Evolutionary conservation across 345 rosid genomes (phyloP).

Genomic region (Acer yangbiense): DNA sequence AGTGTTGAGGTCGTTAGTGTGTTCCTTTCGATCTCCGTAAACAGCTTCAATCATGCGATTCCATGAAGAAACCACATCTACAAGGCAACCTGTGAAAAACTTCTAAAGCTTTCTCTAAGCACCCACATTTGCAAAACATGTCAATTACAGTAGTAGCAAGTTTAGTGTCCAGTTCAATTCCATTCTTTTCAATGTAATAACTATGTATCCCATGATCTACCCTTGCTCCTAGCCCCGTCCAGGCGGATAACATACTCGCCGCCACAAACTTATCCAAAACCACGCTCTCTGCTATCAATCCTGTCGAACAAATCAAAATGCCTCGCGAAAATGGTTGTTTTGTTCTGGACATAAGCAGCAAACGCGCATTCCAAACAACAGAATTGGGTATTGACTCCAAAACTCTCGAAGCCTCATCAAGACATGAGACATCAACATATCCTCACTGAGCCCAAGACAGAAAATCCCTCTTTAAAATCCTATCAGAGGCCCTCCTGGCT

Average conservation of each 20-base stretch:
- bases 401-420: conserved; percentile 39
- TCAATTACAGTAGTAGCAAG: too few species aligned
- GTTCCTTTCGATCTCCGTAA: conserved; percentile 37
- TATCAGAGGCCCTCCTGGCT: conserved; percentile 40
- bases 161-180: too few species aligned
- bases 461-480: conserved; percentile 23
- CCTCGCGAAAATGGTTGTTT: conserved; percentile 35
- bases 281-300: too few species aligned
- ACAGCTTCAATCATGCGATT: conserved; percentile 44
- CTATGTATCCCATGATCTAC: too few species aligned
- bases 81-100: conserved; percentile 4
- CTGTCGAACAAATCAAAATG: conserved; percentile 48
- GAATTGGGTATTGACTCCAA: conserved; percentile 45
- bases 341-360: conserved; percentile 45
- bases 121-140: too few species aligned
- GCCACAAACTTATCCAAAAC: too few species aligned
- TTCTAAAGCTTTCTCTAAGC: too few species aligned
- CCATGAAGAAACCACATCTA: conserved; percentile 39
- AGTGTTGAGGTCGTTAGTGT: too few species aligned
- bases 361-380: conserved; percentile 52
- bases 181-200: too few species aligned
- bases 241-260: too few species aligned
- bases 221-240: too few species aligned
- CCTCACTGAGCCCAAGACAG: conserved; percentile 49
- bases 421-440: conserved; percentile 2